A percentile compares a stretch with the other conserved stretches of the same genome.
phyloP scores from a whole-genome alignment of 148 eudicot genomes.

The Cornus controversa region DNA sequence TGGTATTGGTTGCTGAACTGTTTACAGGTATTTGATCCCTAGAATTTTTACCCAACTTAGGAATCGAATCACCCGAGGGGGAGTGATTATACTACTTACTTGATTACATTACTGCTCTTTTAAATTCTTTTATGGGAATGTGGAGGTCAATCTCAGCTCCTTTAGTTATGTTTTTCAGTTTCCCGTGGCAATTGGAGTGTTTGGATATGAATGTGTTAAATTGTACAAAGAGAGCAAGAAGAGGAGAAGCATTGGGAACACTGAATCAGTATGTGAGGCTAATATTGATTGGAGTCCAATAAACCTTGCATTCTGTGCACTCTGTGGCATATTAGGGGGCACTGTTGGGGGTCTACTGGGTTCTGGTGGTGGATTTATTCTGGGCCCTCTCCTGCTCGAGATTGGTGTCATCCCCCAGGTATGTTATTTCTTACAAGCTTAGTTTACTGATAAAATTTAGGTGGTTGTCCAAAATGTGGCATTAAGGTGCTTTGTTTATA shows the following conservation, averaged over 20 bases:
- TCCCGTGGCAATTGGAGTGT: conserved; percentile 72
- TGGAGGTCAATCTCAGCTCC: conserved; percentile 1
- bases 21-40: conserved; percentile 59
- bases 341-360: conserved; percentile 95
- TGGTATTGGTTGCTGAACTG: conserved; percentile 75
- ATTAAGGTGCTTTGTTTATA: too few species aligned
- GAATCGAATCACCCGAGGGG: too few species aligned
- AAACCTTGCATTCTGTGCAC: conserved; percentile 68
- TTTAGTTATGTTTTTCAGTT: conserved; percentile 38
- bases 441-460: too few species aligned
- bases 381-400: conserved; percentile 93
- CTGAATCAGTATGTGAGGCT: conserved; percentile 78
- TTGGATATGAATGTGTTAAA: conserved; percentile 65
- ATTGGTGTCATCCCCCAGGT: conserved; percentile 99
- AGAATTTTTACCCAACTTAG: background rate
- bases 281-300: conserved; percentile 73
- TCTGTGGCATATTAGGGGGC: conserved; percentile 91
- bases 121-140: background rate
- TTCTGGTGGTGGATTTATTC: conserved; percentile 96
- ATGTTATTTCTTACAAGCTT: background rate
- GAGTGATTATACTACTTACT: too few species aligned
- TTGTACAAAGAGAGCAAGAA: conserved; percentile 66
- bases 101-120: too few species aligned
- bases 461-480: too few species aligned
- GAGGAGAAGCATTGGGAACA: conserved; percentile 56